These are phyloP conservation scores for Cochliopodium minus DNA, from an alignment of 208 protist species.

Conservation along the genomic window DNA sequence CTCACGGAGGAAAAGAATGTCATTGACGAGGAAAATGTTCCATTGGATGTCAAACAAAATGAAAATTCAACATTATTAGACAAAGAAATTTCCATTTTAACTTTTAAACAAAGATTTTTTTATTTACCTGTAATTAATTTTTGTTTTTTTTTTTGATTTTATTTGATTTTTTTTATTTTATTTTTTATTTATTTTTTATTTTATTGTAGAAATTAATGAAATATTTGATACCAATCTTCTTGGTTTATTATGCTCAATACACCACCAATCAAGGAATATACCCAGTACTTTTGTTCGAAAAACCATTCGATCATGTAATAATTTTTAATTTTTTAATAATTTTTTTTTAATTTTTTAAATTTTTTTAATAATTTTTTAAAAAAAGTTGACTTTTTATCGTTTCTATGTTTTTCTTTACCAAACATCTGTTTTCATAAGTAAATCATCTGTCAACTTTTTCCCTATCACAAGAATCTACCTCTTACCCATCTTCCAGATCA, in stretches of 20 bases:
- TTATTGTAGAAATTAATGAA: background rate
- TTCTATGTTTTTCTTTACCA: no score
- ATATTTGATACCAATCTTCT: constrained; percentile 13
- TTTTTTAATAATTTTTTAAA: no score
- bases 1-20: no score
- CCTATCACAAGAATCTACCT: constrained; percentile 12
- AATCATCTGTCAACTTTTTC: constrained; percentile 10
- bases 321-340: no score
- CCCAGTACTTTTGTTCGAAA: no score
- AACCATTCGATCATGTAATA: no score
- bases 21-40: background rate
- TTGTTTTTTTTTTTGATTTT: background rate
- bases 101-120: background rate
- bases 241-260: constrained; percentile 25
- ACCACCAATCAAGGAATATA: constrained; percentile 15
- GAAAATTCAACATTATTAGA: background rate
- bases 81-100: background rate
- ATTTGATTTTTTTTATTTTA: background rate
- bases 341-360: no score
- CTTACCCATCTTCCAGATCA: constrained; percentile 7
- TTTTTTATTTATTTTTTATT: background rate
- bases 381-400: no score
- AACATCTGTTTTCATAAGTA: constrained; percentile 14
- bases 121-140: background rate
- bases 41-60: background rate